Evolutionary conservation across 495 filamentous ascomycete species (phyloP), one percentile per base, ranked within the genome.

Genomic region (Lophiotrema nucula): DNA sequence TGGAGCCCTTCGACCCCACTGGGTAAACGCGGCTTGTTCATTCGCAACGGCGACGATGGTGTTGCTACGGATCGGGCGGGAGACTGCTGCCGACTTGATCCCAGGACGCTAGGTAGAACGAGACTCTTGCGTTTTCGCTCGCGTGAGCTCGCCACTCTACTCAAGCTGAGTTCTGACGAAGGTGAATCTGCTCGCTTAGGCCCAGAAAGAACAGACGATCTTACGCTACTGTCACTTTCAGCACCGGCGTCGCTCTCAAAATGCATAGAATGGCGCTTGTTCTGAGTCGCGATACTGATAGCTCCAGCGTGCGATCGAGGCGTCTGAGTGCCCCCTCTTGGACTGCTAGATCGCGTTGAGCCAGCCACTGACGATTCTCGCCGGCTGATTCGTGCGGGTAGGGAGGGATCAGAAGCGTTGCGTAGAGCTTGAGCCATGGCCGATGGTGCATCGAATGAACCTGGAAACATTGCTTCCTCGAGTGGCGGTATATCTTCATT

Each of bases 21-120:
- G 3, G 89, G 85, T 39, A 92, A 71, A 43, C 92, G 85, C 44
- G 91, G 89, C 66, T 96, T 97, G 10, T 85, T 79, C 65, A 92
- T 89, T 23, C 90, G 83, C 45, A 97, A 72, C 0, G 93, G 93
- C 3, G 95, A 98, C 13, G 89, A 87, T 6, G 93, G 92, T 27
- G 85, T 84, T 4, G 82, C 69, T 37, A 76, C 70, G 18, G 60
- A 60, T 46, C 91, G 80, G 28, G 85, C 88, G 12, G 95, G 93
- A 1, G 93, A 98, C 65, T 86, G 85, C 62, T 93, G 89, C 22
- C 95, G 83, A 26, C 85, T 87, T 41, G 89, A 89, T 15, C 31
- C 31, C 47, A 81, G 76, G 81, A 80, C 25, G 15, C 84, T 87
- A 0, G 89, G 83, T 27, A 95, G 80, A 25, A 90, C 85, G 50